Evolutionary conservation across 352 stramenopile genomes (phyloP).

Genomic region (Phytophthora pistaciae): DNA sequence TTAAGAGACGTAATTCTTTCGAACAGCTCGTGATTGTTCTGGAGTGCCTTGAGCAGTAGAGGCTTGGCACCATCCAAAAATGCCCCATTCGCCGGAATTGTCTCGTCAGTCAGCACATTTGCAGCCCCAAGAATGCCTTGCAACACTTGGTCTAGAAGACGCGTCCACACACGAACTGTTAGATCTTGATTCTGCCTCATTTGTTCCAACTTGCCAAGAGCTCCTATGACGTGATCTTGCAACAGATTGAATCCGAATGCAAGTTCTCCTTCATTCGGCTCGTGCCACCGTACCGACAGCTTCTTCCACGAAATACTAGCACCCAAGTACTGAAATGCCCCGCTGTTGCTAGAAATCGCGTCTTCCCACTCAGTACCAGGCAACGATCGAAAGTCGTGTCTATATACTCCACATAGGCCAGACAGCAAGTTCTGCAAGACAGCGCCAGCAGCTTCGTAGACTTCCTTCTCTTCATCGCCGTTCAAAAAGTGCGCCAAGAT

Average conservation of each 20-base stretch:
- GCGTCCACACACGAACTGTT: constrained; percentile 58
- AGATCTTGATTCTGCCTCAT: constrained; percentile 38
- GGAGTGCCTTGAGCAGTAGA: constrained; percentile 48
- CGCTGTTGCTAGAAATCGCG: constrained; percentile 45
- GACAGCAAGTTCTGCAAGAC: constrained; percentile 58
- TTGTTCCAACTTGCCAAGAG: constrained; percentile 38
- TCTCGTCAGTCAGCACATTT: constrained; percentile 63
- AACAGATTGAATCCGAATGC: constrained; percentile 62
- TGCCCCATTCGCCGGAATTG: constrained; percentile 26
- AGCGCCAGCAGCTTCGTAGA: constrained; percentile 56
- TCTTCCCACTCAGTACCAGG: constrained; percentile 51
- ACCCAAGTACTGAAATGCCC: constrained; percentile 74
- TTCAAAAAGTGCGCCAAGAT: constrained; percentile 57
- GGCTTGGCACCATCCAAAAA: constrained; percentile 50
- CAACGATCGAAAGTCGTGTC: constrained; percentile 69
- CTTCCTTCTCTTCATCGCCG: constrained; percentile 62
- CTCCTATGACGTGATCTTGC: constrained; percentile 52
- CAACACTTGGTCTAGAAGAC: constrained; percentile 54
- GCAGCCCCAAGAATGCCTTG: constrained; percentile 53
- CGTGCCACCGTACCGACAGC: constrained; percentile 65
- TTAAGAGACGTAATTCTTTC: constrained; percentile 52
- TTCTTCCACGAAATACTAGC: constrained; percentile 59
- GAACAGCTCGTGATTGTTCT: constrained; percentile 40
- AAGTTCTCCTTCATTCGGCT: constrained; percentile 65
- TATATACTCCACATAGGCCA: constrained; percentile 62